Percentiles rank a stretch among this genome's conserved stretches.
Conservation (phyloP, 495 filamentous ascomycete genomes). For the Aspergillus egyptiacus region DNA sequence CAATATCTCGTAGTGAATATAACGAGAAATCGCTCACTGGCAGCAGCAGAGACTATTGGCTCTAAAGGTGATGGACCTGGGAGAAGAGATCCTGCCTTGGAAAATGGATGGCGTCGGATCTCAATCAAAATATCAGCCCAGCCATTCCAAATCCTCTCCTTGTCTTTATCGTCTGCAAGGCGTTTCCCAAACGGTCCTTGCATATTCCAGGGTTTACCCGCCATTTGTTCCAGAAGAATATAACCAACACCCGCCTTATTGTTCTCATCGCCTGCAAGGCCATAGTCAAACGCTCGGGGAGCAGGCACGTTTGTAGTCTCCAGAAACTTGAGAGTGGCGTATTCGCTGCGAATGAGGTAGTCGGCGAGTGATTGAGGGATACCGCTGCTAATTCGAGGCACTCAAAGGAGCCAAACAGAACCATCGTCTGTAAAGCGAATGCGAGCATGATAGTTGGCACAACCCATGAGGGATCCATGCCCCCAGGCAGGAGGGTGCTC, state of each 20-base stretch:
- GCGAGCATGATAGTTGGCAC: too few species aligned
- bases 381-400: too few species aligned
- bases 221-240: conserved; percentile 38
- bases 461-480: neutral
- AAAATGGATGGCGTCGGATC: neutral
- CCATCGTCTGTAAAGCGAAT: neutral
- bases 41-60: conserved; percentile 7
- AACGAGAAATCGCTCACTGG: conserved; percentile 20
- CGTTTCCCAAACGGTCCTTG: conserved; percentile 1
- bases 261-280: conserved; percentile 12
- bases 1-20: too few species aligned
- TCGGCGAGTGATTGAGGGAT: too few species aligned
- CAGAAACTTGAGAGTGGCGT: neutral
- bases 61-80: neutral
- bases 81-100: neutral
- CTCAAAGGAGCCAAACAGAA: neutral
- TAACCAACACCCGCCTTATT: conserved; percentile 29
- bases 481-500: too few species aligned
- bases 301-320: neutral
- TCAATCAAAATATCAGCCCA: neutral
- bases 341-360: too few species aligned
- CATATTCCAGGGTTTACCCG: conserved; percentile 24
- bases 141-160: neutral
- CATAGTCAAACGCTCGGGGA: conserved; percentile 14
- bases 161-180: neutral